Evolutionary conservation across 768 basidiomycete species (phyloP).

Genomic region (Hortiboletus campestris): DNA sequence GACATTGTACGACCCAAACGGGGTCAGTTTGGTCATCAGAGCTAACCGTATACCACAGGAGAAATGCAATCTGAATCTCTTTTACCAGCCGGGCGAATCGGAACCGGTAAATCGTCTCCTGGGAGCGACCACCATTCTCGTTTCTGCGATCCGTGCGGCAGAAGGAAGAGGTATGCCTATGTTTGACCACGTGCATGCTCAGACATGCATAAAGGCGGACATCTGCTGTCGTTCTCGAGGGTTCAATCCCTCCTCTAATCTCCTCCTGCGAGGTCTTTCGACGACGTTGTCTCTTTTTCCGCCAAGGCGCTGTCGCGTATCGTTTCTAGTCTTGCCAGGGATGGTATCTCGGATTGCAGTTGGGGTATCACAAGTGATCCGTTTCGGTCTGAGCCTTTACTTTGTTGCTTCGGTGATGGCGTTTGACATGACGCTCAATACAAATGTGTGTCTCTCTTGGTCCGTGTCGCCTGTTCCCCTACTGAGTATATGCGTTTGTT

Average conservation of each 20-base stretch:
- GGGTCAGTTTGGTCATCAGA: background rate
- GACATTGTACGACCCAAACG: background rate
- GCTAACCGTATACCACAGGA: background rate
- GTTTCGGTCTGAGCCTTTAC: constrained; percentile 14
- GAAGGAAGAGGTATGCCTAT: constrained; percentile 11
- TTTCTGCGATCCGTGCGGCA: constrained; percentile 1
- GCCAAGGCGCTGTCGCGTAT: background rate
- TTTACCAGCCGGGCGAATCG: constrained; percentile 17
- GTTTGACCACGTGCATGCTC: constrained; percentile 12
- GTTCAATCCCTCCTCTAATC: background rate
- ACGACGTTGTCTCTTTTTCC: background rate
- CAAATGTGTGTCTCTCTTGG: constrained; percentile 21
- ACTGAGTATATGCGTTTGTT: background rate
- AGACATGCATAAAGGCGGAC: constrained; percentile 14
- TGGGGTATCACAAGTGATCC: constrained; percentile 5
- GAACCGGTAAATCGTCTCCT: background rate
- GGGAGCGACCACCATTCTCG: background rate
- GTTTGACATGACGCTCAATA: constrained; percentile 25
- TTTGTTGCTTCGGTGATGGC: constrained; percentile 15
- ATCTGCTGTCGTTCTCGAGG: background rate
- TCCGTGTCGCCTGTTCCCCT: background rate
- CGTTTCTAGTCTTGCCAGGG: background rate
- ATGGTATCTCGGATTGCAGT: constrained; percentile 8
- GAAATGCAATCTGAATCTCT: background rate
- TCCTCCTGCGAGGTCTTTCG: background rate